phyloP scores from a whole-genome alignment of 192 early-diverging fungal species.

The Allomyces macrogynus region DNA sequence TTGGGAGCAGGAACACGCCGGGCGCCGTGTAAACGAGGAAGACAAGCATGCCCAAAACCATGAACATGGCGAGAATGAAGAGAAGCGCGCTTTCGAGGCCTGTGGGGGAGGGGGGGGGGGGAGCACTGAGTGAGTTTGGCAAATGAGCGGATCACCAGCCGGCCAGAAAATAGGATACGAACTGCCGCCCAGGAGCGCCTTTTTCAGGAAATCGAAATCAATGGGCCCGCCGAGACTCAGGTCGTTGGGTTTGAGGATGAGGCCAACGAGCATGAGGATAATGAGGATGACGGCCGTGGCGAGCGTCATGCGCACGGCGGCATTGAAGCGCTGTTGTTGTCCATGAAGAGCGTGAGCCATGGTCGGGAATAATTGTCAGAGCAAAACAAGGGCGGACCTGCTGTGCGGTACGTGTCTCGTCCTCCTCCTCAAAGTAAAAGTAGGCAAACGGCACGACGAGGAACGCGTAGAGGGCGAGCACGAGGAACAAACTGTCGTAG shows the following conservation, averaged over 20 bases:
- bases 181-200: slow-evolving; percentile 1
- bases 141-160: no score
- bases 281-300: slow-evolving; percentile 26
- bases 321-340: slow-evolving; percentile 11
- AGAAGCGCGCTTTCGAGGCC: slow-evolving; percentile 19
- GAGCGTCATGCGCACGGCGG: slow-evolving; percentile 30
- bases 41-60: slow-evolving; percentile 26
- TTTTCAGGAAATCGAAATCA: slow-evolving; percentile 3
- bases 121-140: no score
- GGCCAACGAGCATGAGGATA: slow-evolving; percentile 20
- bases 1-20: background rate
- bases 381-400: background rate
- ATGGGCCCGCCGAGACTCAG: slow-evolving; percentile 14
- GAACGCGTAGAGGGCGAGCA: slow-evolving; percentile 24
- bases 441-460: slow-evolving; percentile 37
- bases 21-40: slow-evolving; percentile 25
- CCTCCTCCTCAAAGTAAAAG: slow-evolving; percentile 36
- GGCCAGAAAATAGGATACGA: background rate
- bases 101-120: background rate
- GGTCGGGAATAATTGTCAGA: background rate
- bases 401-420: slow-evolving; percentile 15
- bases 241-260: slow-evolving; percentile 20
- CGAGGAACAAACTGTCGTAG: background rate
- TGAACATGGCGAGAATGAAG: slow-evolving; percentile 24
- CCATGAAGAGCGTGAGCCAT: background rate